Base-by-base conservation (phyloP, 345 rosid genomes). In the Sisymbrium altissimum region DNA sequence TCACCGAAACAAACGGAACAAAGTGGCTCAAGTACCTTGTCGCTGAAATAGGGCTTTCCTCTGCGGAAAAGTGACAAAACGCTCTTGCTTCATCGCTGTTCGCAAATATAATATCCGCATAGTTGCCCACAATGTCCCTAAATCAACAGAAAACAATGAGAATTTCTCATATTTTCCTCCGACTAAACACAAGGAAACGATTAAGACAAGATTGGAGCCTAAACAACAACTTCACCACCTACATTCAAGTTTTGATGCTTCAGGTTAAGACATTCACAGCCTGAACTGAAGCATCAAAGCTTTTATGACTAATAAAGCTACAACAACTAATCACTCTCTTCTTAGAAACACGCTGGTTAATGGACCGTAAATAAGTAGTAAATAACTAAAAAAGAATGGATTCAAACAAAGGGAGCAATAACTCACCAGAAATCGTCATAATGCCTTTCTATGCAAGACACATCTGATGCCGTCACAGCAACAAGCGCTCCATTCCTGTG, bases 391-490 rank as follows among this genome's bases (percentile, higher is more conserved):
- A 52, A 66, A 57, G 59, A 58, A 71, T 21, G 29, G 14, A 30
- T 39, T 56, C 2, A 70, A 56, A 44, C 11, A 54, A 12, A 12
- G 2, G 39, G 43, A 38, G 17, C 9, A 2, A 17, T 3, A 21
- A 60, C 77, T 70, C 75, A 94, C 98, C 98, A 91, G 84, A 88
- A 94, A 78, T 88, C 96, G 84, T 91, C 97, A 58, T 89, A 91
- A 76, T 89, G 96, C 50, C 88, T 84, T 79, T 94, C 97, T 4
- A 94, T 89, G 83, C 98, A 91, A 45, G 97, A 86, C 39, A 89
- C 91, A 73, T 94, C 98, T 6, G 97, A 94, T 63, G 97, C 98
- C 25, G 97, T 89, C 48, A 91, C 84, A 21, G 97, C 98, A 82
- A 94, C 86, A 69, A 94, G 79, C 8, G 89, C 95, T 74, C 97